These are phyloP conservation scores for Kalaharituber pfeilii DNA, from an alignment of 2,329 filamentous ascomycete genomes.

Conservation along the genomic window DNA sequence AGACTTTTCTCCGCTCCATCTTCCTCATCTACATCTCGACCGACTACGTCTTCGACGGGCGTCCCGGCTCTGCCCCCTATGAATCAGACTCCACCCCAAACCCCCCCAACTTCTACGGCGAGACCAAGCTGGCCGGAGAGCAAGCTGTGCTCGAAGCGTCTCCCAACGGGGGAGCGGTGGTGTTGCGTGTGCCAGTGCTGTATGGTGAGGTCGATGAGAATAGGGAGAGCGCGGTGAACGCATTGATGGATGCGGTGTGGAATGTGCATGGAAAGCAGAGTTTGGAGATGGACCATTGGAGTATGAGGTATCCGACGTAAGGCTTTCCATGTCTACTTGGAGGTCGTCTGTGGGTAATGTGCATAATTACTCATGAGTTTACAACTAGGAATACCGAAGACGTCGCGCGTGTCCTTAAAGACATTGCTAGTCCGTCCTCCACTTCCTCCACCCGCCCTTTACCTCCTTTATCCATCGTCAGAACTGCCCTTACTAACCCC, in stretches of 20 bases:
- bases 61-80: constrained; percentile 59
- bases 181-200: constrained; percentile 59
- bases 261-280: constrained; percentile 47
- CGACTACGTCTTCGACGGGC: constrained; percentile 62
- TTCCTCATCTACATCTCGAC: constrained; percentile 65
- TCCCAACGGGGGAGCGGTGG: constrained; percentile 43
- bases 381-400: constrained; percentile 57
- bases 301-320: constrained; percentile 54
- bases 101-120: constrained; percentile 64
- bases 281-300: constrained; percentile 74
- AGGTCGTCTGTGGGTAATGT: background rate
- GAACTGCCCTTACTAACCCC: background rate
- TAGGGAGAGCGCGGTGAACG: constrained; percentile 67
- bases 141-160: constrained; percentile 49
- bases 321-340: background rate
- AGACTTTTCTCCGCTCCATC: constrained; percentile 44
- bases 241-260: constrained; percentile 58
- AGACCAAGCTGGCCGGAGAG: constrained; percentile 56
- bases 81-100: constrained; percentile 42
- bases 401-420: constrained; percentile 47
- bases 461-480: too few species aligned
- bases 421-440: too few species aligned
- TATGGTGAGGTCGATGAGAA: constrained; percentile 59
- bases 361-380: constrained; percentile 1
- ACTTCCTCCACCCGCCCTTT: too few species aligned